phyloP scores from a whole-genome alignment of 192 early-diverging fungal species.

The Coemansia erecta region DNA sequence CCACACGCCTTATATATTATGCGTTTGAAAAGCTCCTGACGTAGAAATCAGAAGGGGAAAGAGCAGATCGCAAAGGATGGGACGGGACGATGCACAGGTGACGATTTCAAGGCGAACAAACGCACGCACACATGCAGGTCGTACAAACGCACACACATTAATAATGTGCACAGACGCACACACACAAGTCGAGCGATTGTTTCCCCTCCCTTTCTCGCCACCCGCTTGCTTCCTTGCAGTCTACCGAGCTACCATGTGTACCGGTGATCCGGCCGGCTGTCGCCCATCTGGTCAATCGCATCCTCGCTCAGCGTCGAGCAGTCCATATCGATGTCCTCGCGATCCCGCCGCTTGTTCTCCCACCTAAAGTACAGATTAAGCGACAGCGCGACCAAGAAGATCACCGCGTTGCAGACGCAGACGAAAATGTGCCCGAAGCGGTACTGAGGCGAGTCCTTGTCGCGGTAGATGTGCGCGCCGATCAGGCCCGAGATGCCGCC shows the following conservation, averaged over 20 bases:
- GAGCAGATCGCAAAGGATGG: not conserved
- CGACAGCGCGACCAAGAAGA: conserved; percentile 28
- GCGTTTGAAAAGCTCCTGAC: not conserved
- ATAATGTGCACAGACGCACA: not conserved
- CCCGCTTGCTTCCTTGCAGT: no score
- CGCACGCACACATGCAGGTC: not conserved
- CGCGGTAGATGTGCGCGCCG: conserved; percentile 63
- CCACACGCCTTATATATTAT: not conserved
- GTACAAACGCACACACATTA: conserved; percentile 6
- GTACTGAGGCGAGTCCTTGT: conserved; percentile 53
- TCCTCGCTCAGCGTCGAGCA: conserved; percentile 13
- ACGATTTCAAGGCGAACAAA: not conserved
- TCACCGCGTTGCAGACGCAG: conserved; percentile 32
- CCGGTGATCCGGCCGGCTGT: conserved; percentile 38
- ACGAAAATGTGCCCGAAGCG: conserved; percentile 52
- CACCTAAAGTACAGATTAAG: conserved; percentile 35
- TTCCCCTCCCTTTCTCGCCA: no score
- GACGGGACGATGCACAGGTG: no score
- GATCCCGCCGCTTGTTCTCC: conserved; percentile 40
- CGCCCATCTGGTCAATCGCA: conserved; percentile 36
- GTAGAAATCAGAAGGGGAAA: no score
- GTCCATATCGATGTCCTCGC: conserved; percentile 14
- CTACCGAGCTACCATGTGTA: conserved; percentile 23
- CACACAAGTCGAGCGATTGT: not conserved
- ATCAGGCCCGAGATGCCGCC: conserved; percentile 54